These are phyloP conservation scores for Larix kaempferi DNA, from an alignment of 75 land plant genomes.

Conservation along the genomic window DNA sequence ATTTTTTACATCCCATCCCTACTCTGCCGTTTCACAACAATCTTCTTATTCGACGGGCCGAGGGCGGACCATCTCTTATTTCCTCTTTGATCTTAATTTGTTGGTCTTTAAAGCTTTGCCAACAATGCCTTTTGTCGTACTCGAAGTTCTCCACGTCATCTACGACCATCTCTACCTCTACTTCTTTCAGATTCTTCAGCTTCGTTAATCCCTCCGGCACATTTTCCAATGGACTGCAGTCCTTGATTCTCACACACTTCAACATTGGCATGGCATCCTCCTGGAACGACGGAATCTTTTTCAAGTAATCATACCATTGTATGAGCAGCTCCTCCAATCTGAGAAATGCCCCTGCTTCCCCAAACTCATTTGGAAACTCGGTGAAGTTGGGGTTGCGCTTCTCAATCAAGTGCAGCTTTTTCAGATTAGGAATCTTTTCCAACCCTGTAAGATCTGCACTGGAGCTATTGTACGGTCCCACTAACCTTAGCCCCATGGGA, in stretches of 20 bases:
- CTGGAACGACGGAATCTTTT: background rate
- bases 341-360: background rate
- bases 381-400: background rate
- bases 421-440: background rate
- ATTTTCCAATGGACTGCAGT: background rate
- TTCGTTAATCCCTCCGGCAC: background rate
- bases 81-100: no score
- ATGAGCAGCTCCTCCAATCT: background rate
- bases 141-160: no score
- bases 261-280: background rate
- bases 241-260: background rate
- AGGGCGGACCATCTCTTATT: no score
- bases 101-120: no score
- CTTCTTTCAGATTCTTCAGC: background rate
- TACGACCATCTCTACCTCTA: no score
- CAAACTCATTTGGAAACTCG: background rate
- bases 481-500: background rate
- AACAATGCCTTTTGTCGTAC: no score
- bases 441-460: background rate
- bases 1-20: no score
- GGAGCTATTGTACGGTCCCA: no score
- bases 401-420: background rate
- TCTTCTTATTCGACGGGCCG: no score
- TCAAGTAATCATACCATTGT: background rate
- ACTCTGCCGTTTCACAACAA: no score